Evolutionary conservation across 1,284 basidiomycete species (phyloP).

Genomic region (Chiua sp.): DNA sequence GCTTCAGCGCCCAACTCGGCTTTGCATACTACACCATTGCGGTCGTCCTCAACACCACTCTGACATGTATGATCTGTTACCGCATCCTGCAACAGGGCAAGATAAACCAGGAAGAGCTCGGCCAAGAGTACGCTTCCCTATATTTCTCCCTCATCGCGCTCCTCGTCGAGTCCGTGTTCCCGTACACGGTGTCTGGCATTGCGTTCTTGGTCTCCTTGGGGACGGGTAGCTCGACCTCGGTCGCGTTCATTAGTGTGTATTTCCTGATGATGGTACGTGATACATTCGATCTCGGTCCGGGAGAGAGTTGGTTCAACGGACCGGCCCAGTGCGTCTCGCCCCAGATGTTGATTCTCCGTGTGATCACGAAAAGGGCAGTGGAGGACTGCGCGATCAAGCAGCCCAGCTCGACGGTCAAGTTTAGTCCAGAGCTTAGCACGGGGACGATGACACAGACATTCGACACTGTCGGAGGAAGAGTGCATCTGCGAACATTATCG

Average conservation of each 20-base stretch:
- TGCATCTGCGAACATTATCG: slow-evolving; percentile 7
- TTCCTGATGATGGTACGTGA: slow-evolving; percentile 27
- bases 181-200: slow-evolving; percentile 33
- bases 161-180: slow-evolving; percentile 33
- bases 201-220: slow-evolving; percentile 30
- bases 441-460: background rate
- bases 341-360: slow-evolving; percentile 33
- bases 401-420: slow-evolving; percentile 9
- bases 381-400: slow-evolving; percentile 2
- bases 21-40: slow-evolving; percentile 26
- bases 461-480: background rate
- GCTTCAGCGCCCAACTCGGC: slow-evolving; percentile 12
- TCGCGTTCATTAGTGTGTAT: slow-evolving; percentile 23
- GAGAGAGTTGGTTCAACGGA: background rate
- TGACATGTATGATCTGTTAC: slow-evolving; percentile 33
- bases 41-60: slow-evolving; percentile 21
- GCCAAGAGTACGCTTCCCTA: slow-evolving; percentile 16
- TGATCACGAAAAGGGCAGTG: slow-evolving; percentile 22
- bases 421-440: background rate
- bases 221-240: slow-evolving; percentile 13
- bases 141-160: slow-evolving; percentile 25
- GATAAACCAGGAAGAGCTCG: slow-evolving; percentile 9
- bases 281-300: too few relatives aligned
- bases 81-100: slow-evolving; percentile 21
- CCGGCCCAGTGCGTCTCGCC: slow-evolving; percentile 33